These are phyloP conservation scores for Torrubiella hemipterigena DNA, from an alignment of 2,329 filamentous ascomycete species.

Conservation along the genomic window DNA sequence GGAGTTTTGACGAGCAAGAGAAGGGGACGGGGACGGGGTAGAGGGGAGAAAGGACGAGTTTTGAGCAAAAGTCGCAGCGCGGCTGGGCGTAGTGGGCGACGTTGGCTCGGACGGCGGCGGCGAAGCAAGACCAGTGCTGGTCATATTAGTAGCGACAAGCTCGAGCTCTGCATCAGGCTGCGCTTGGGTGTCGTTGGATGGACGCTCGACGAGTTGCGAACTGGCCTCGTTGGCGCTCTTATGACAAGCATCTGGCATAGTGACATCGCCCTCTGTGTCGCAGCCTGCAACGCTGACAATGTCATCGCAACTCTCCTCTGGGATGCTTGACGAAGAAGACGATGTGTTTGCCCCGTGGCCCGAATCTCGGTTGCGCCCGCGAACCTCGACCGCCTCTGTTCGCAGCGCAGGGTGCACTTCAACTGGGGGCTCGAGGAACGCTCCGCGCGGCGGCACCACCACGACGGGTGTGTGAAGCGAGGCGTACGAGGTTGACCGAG, in stretches of 20 bases:
- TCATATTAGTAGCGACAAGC: too few species aligned
- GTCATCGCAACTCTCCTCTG: constrained; percentile 16
- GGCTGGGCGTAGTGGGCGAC: too few species aligned
- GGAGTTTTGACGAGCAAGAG: too few species aligned
- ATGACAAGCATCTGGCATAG: neutral
- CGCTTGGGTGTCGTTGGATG: too few species aligned
- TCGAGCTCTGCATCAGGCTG: too few species aligned
- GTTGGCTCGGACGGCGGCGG: too few species aligned
- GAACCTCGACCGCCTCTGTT: constrained; percentile 11
- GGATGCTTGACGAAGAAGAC: constrained; percentile 21
- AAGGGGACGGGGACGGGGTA: too few species aligned
- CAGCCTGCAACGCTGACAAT: constrained; percentile 3
- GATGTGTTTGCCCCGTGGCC: constrained; percentile 36
- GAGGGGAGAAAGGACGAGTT: too few species aligned
- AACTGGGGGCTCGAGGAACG: constrained; percentile 27
- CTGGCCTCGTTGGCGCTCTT: too few species aligned
- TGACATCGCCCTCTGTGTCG: neutral
- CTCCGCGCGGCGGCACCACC: constrained; percentile 14
- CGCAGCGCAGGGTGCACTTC: constrained; percentile 44
- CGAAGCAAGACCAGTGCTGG: too few species aligned
- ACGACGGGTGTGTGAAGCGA: constrained; percentile 18
- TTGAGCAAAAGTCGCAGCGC: too few species aligned
- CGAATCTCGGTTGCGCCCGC: constrained; percentile 42
- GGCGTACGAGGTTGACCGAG: constrained; percentile 11
- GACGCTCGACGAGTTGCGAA: too few species aligned